Evolutionary conservation across 1,139 yeast species (phyloP).

Genomic region (Candida neerlandica): DNA sequence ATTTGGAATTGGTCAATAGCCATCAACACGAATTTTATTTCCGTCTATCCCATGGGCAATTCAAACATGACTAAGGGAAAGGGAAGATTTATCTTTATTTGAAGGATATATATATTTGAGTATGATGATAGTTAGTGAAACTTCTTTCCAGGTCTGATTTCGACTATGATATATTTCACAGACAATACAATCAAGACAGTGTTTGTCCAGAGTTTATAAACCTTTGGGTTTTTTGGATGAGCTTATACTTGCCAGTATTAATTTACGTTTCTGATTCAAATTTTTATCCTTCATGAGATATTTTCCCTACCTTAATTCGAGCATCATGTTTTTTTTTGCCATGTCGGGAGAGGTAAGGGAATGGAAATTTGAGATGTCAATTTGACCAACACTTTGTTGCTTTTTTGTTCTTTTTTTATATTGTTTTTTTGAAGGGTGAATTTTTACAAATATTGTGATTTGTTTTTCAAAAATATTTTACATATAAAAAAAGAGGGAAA

Average conservation of each 20-base stretch:
- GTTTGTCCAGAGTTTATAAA: constrained; percentile 16
- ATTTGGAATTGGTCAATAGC: background rate
- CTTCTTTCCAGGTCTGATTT: constrained; percentile 80
- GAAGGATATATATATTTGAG: constrained; percentile 6
- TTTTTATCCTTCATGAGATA: background rate
- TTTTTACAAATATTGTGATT: background rate
- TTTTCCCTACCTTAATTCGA: background rate
- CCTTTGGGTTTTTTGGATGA: constrained; percentile 19
- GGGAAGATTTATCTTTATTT: background rate
- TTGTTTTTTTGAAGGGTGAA: constrained; percentile 5
- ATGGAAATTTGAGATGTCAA: background rate
- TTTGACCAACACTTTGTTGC: background rate
- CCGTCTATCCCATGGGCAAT: background rate
- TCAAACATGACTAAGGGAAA: background rate
- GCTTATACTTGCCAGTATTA: constrained; percentile 89
- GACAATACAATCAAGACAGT: constrained; percentile 60
- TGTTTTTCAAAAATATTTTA: background rate
- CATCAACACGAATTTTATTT: background rate
- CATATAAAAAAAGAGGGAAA: too few relatives aligned
- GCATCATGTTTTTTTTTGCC: background rate
- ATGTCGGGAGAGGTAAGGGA: background rate
- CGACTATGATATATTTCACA: constrained; percentile 76
- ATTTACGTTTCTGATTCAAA: constrained; percentile 61
- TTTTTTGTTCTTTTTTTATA: constrained; percentile 5
- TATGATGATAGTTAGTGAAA: constrained; percentile 60